Evolutionary conservation across 2,329 filamentous ascomycete genomes (phyloP), one percentile per base, ranked within the genome.

Genomic region (Trichoderma simmonsii): DNA sequence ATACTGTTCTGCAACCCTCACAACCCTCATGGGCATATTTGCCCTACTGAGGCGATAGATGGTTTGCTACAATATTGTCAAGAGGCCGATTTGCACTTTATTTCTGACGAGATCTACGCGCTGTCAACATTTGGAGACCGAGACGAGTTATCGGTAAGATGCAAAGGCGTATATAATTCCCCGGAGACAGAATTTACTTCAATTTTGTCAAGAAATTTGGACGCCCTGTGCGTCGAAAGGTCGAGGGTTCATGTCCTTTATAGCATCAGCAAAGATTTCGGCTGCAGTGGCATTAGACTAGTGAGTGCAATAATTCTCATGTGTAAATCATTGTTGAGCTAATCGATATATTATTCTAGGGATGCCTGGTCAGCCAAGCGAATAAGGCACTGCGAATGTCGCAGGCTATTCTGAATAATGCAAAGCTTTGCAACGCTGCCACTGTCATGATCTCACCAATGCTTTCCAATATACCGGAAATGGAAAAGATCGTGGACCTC

Each of bases 1-100:
- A 69, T 72, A 12, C 39, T 72, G 4, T 72, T 72, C 34, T 72
- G 70, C 39, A 72, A 69, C 36, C 70, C 70, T 6, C 70, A 72
- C 18, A 72, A 72, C 32, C 70, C 70, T 14, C 36, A 60, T 21
- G 70, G 70, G 21, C 70, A 72, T 48, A 68, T 72, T 21, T 69
- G 54, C 36, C 70, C 70, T n/a, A n/a, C 36, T 12, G 21, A 68
- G n/a, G 64, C 51, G 7, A 34, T 72, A 11, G 70, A 72, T 24
- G 63, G 56, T 3, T 39, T 72, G n/a, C 36, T 72, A 4, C 34
- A 61, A 34, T 68, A 69, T n/a, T 68, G 54, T 24, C 56, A 72
- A 32, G 56, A 72, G 26, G 64, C 24, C 9, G 24, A 72, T 30
- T 36, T 72, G 6, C 70, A 72, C 36, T 69, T 72, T 34, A 30